Evolutionary conservation across 73 alveolate species (phyloP).

Genomic region (Loxodes magnus): DNA sequence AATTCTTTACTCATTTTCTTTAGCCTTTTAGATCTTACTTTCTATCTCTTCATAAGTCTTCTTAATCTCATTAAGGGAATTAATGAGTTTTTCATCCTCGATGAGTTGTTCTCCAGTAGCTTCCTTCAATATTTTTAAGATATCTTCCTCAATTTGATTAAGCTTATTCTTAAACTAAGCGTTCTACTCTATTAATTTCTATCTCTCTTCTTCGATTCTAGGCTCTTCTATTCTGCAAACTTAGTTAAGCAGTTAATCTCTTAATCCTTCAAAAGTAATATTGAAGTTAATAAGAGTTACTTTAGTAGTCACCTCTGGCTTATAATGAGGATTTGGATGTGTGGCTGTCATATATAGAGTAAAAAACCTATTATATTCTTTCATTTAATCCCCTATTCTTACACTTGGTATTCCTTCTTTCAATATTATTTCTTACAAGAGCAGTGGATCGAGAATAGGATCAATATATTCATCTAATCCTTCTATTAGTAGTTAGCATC

Average conservation of each 20-base stretch:
- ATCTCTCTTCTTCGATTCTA: slow-evolving; percentile 40
- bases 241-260: slow-evolving; percentile 39
- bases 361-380: slow-evolving; percentile 76
- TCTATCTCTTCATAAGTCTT: slow-evolving; percentile 41
- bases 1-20: slow-evolving; percentile 23
- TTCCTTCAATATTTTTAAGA: slow-evolving; percentile 19
- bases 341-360: slow-evolving; percentile 97
- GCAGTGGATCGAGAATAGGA: slow-evolving; percentile 83
- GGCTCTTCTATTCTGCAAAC: slow-evolving; percentile 37
- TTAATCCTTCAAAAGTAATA: slow-evolving; percentile 95
- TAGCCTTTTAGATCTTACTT: slow-evolving; percentile 42
- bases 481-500: slow-evolving; percentile 69
- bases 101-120: slow-evolving; percentile 50
- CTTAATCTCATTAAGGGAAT: slow-evolving; percentile 58
- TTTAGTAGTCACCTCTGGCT: slow-evolving; percentile 98
- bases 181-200: slow-evolving; percentile 48
- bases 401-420: slow-evolving; percentile 56
- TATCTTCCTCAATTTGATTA: slow-evolving; percentile 31
- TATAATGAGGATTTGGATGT: slow-evolving; percentile 97
- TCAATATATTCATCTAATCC: slow-evolving; percentile 81
- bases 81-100: slow-evolving; percentile 69
- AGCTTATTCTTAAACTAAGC: slow-evolving; percentile 26
- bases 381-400: slow-evolving; percentile 62
- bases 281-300: slow-evolving; percentile 96
- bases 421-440: slow-evolving; percentile 47